A percentile compares a stretch with the other conserved stretches of the same genome.
Evolutionary conservation across 192 early-diverging fungal species (phyloP).

Genomic region (Phycomyces blakesleeanus): DNA sequence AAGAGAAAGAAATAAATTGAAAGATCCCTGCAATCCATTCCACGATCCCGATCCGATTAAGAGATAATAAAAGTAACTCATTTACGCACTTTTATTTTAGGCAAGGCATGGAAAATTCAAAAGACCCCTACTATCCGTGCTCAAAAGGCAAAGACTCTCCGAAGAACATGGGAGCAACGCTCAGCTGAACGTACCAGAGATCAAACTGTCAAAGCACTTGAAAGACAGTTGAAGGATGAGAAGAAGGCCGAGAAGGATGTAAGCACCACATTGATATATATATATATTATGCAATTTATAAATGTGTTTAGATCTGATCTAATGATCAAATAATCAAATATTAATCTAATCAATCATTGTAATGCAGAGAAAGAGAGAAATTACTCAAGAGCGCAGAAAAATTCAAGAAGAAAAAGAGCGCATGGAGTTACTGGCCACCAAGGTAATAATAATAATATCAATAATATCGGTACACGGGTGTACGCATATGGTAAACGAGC

Average conservation of each 20-base stretch:
- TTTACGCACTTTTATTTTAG: slow-evolving; percentile 10
- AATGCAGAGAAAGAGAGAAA: slow-evolving; percentile 23
- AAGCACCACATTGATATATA: no score
- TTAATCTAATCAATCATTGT: background rate
- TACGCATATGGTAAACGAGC: no score
- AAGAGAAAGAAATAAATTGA: no score
- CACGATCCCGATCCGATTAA: no score
- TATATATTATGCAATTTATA: no score
- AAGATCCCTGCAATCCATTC: no score
- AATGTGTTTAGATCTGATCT: no score
- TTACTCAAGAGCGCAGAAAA: slow-evolving; percentile 40
- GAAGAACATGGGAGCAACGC: slow-evolving; percentile 48
- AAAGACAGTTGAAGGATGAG: slow-evolving; percentile 51
- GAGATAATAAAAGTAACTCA: no score
- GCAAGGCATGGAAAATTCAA: slow-evolving; percentile 39
- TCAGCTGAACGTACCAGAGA: slow-evolving; percentile 42
- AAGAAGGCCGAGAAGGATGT: slow-evolving; percentile 50
- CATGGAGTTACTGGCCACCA: slow-evolving; percentile 39
- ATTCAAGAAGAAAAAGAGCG: slow-evolving; percentile 49
- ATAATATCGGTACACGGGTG: no score
- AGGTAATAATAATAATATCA: no score
- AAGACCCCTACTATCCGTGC: slow-evolving; percentile 29
- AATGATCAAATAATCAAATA: background rate
- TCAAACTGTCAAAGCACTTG: slow-evolving; percentile 43
- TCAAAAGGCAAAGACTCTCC: slow-evolving; percentile 31